phyloP scores from a whole-genome alignment of 768 basidiomycete species.

The Podaxis sp. region DNA sequence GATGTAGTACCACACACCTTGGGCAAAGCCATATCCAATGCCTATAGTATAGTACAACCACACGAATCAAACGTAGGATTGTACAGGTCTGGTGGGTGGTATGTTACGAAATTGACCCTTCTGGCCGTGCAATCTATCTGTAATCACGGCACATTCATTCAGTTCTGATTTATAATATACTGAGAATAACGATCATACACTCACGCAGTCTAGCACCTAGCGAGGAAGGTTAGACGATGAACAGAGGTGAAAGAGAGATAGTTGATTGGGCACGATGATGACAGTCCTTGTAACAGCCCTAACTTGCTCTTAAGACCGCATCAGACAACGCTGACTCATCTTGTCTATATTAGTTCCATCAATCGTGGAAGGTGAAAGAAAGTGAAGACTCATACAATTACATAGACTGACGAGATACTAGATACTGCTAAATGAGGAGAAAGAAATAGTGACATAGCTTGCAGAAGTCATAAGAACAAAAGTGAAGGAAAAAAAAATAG shows the following conservation, averaged over 20 bases:
- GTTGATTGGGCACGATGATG: neutral
- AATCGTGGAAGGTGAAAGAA: neutral
- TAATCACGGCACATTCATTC: neutral
- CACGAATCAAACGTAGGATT: neutral
- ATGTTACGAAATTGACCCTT: neutral
- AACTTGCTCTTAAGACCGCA: neutral
- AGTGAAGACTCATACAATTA: neutral
- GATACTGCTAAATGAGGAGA: neutral
- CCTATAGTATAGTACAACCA: neutral
- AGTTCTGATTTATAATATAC: neutral
- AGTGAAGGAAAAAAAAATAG: neutral
- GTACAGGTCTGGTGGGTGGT: neutral
- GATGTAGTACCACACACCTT: neutral
- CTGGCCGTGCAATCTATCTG: neutral
- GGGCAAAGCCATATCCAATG: constrained; percentile 8
- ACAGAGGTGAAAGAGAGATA: neutral
- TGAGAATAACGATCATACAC: neutral
- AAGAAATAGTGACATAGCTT: neutral
- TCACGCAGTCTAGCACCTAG: neutral
- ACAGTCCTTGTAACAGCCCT: neutral
- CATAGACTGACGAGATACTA: neutral
- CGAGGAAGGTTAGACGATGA: neutral
- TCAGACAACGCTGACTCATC: constrained; percentile 11
- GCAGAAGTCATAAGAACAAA: neutral
- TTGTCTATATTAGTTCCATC: constrained; percentile 6